Conservation (phyloP, 306 rosid species). For the Neltuma alba region DNA sequence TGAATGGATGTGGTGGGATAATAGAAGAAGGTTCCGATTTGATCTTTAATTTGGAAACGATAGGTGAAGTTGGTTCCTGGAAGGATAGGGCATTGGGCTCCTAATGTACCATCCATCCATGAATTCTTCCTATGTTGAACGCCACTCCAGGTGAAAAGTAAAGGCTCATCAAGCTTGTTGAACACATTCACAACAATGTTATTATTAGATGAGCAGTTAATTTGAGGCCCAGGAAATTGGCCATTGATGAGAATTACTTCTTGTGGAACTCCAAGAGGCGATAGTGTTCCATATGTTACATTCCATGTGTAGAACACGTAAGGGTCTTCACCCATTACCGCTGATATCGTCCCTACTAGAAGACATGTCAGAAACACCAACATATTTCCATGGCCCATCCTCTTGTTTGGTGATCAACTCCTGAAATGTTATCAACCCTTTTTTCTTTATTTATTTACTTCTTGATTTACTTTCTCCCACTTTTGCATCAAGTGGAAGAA, state of each 20-base stretch:
- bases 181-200: constrained; percentile 53
- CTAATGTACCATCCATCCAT: constrained; percentile 62
- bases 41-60: constrained; percentile 32
- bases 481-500: background rate
- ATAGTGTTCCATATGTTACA: background rate
- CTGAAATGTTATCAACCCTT: background rate
- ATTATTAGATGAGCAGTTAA: constrained; percentile 62
- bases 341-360: background rate
- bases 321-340: background rate
- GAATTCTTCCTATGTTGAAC: constrained; percentile 62
- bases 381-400: background rate
- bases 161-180: constrained; percentile 64
- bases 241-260: constrained; percentile 69
- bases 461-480: background rate
- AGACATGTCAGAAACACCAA: background rate
- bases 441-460: background rate
- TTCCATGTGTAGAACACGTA: background rate
- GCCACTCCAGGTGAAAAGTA: constrained; percentile 65
- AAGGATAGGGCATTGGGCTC: constrained; percentile 66
- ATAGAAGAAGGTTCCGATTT: constrained; percentile 47
- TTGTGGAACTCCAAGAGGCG: constrained; percentile 30
- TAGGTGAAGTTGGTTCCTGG: constrained; percentile 60
- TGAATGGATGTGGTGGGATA: constrained; percentile 56
- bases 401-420: background rate
- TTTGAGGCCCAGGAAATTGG: constrained; percentile 61